Conservation (phyloP, 257 asterid species). For the Jasminum sambac region DNA sequence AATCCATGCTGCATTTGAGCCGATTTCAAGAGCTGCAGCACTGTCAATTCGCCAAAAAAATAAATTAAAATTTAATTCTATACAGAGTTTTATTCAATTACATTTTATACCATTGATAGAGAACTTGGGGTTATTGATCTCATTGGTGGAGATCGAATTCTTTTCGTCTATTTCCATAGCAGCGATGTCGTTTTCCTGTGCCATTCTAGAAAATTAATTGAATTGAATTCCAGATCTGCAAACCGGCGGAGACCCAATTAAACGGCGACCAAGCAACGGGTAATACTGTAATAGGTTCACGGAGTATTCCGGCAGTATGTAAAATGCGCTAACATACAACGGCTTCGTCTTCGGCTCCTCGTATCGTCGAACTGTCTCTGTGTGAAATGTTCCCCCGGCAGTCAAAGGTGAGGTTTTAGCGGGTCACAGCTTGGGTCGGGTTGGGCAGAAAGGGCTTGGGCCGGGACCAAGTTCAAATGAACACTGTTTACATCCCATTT, state of each 20-base stretch:
- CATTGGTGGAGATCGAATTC: constrained; percentile 46
- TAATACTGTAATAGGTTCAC: background rate
- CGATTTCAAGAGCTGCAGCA: constrained; percentile 84
- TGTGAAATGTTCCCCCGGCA: too few species aligned
- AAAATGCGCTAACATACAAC: background rate
- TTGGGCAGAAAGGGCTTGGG: too few species aligned
- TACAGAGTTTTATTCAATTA: background rate
- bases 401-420: too few species aligned
- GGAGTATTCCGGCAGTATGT: constrained; percentile 20
- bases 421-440: too few species aligned
- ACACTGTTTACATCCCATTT: too few species aligned
- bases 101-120: constrained; percentile 59
- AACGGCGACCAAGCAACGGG: background rate
- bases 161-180: constrained; percentile 76
- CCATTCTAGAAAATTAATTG: constrained; percentile 37
- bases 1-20: constrained; percentile 99
- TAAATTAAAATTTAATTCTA: background rate
- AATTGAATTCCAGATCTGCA: constrained; percentile 32
- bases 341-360: too few species aligned
- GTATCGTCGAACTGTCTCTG: too few species aligned
- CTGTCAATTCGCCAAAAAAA: constrained; percentile 43
- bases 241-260: background rate
- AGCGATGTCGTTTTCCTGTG: constrained; percentile 51
- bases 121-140: constrained; percentile 68
- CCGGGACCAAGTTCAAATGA: too few species aligned